A percentile compares a stretch with the other conserved stretches of the same genome.
Conservation (phyloP, 345 rosid genomes). For the Hypericum perforatum region DNA sequence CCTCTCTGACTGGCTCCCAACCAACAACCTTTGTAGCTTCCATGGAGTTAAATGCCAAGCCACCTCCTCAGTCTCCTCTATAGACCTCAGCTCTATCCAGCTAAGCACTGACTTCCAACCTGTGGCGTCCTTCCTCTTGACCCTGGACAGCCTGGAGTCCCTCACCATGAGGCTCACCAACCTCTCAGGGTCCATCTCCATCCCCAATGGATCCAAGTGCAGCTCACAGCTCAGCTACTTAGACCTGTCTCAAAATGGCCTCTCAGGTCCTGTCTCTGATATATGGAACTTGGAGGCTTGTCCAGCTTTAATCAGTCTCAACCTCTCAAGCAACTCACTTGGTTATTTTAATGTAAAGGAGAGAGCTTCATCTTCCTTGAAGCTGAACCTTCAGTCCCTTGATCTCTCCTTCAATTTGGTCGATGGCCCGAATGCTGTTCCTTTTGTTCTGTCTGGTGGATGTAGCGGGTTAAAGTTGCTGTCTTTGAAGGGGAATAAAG, state of each 20-base stretch:
- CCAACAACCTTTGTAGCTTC: slow-evolving; percentile 67
- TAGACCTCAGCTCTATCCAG: slow-evolving; percentile 37
- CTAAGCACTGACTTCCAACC: slow-evolving; percentile 45
- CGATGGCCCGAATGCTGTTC: slow-evolving; percentile 36
- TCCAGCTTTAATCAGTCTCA: slow-evolving; percentile 38
- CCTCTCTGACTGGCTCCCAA: slow-evolving; percentile 64
- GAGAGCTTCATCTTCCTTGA: slow-evolving; percentile 31
- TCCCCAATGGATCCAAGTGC: slow-evolving; percentile 54
- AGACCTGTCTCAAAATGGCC: slow-evolving; percentile 63
- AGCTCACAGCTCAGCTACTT: slow-evolving; percentile 42
- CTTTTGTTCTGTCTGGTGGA: slow-evolving; percentile 47
- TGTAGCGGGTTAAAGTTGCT: slow-evolving; percentile 45
- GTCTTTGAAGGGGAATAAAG: slow-evolving; percentile 52
- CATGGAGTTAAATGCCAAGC: slow-evolving; percentile 53
- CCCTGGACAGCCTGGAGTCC: slow-evolving; percentile 44
- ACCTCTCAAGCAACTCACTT: slow-evolving; percentile 50
- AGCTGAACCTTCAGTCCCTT: slow-evolving; percentile 46
- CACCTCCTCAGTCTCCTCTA: slow-evolving; percentile 39
- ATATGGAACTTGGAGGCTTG: slow-evolving; percentile 45
- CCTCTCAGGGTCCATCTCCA: slow-evolving; percentile 51
- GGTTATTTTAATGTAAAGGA: slow-evolving; percentile 28
- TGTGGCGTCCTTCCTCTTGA: slow-evolving; percentile 45
- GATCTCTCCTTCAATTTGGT: slow-evolving; percentile 69
- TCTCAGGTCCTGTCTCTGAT: slow-evolving; percentile 51
- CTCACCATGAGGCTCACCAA: slow-evolving; percentile 36